Evolutionary conservation across 176 grass and related monocot genomes (phyloP).

Genomic region (Miscanthus lutarioriparius): DNA sequence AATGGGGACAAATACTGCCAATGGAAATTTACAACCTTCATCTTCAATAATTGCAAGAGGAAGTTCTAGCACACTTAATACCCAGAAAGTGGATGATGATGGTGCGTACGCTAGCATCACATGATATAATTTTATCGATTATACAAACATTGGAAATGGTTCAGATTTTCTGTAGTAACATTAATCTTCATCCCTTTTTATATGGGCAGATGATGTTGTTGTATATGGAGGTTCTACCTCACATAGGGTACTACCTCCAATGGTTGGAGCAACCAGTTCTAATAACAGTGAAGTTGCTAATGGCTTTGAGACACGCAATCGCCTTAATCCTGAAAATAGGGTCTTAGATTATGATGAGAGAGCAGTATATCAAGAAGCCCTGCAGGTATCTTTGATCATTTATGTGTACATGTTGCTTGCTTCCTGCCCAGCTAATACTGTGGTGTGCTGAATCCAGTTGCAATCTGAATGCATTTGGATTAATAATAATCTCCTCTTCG

Average conservation of each 20-base stretch:
- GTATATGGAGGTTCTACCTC: conserved; percentile 52
- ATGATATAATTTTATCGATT: conserved; percentile 11
- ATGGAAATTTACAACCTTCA: conserved; percentile 41
- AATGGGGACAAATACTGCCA: conserved; percentile 24
- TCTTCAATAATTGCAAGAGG: conserved; percentile 28
- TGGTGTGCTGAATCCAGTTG: neutral
- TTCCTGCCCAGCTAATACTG: conserved; percentile 18
- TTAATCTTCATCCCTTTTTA: conserved; percentile 27
- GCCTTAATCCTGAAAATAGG: conserved; percentile 59
- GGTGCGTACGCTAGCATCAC: conserved; percentile 33
- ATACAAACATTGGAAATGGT: neutral
- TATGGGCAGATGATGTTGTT: conserved; percentile 58
- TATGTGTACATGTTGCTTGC: conserved; percentile 12
- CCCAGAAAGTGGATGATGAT: conserved; percentile 27
- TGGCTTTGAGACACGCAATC: conserved; percentile 51
- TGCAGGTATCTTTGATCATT: conserved; percentile 62
- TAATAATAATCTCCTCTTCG: neutral
- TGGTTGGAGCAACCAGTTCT: conserved; percentile 43
- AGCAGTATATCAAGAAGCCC: conserved; percentile 85
- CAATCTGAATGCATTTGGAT: neutral
- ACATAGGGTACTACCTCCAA: conserved; percentile 61
- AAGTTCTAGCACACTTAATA: conserved; percentile 20
- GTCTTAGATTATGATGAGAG: conserved; percentile 71
- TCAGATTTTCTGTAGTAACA: neutral
- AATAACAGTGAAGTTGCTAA: conserved; percentile 34